A percentile compares a stretch with the other conserved stretches of the same genome.
These are phyloP conservation scores for Diplogelasinospora grovesii DNA, from an alignment of 495 filamentous ascomycete species.

Conservation along the genomic window DNA sequence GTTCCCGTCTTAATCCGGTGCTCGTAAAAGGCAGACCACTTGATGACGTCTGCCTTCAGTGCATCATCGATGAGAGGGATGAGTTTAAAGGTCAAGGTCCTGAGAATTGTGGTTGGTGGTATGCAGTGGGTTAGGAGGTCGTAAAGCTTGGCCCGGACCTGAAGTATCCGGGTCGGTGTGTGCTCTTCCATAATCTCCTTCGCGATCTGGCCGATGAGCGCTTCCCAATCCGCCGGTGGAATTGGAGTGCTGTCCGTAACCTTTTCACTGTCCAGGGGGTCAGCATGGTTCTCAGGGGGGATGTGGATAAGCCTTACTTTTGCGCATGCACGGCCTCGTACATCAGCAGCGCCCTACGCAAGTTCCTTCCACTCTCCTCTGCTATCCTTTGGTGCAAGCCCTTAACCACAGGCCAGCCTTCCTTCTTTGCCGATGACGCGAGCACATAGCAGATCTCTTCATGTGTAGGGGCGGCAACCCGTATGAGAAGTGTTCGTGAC, in stretches of 20 bases:
- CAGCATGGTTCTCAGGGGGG: conserved; percentile 4
- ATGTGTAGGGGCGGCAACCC: conserved; percentile 85
- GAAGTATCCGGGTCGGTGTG: conserved; percentile 74
- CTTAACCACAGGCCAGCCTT: conserved; percentile 65
- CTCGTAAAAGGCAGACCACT: conserved; percentile 95
- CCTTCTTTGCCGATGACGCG: conserved; percentile 63
- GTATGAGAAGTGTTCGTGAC: conserved; percentile 78
- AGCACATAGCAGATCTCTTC: conserved; percentile 76
- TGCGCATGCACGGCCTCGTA: conserved; percentile 94
- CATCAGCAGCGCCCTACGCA: conserved; percentile 86
- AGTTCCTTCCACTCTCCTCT: conserved; percentile 83
- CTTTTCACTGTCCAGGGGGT: conserved; percentile 60
- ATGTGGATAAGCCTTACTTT: conserved; percentile 56
- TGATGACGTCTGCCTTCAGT: conserved; percentile 85
- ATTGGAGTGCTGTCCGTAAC: conserved; percentile 81
- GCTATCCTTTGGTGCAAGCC: conserved; percentile 78
- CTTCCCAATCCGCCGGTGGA: conserved; percentile 94
- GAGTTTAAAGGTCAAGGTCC: conserved; percentile 89
- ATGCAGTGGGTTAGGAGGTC: conserved; percentile 96
- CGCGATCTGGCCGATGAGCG: conserved; percentile 76
- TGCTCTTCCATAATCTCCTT: conserved; percentile 89
- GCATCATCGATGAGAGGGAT: conserved; percentile 79
- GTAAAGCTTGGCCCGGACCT: conserved; percentile 87
- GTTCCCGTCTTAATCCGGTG: conserved; percentile 83
- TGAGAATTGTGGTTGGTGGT: conserved; percentile 83